Evolutionary conservation across 805 yeast species (phyloP).

Genomic region (Kluyveromyces wickerhamii): DNA sequence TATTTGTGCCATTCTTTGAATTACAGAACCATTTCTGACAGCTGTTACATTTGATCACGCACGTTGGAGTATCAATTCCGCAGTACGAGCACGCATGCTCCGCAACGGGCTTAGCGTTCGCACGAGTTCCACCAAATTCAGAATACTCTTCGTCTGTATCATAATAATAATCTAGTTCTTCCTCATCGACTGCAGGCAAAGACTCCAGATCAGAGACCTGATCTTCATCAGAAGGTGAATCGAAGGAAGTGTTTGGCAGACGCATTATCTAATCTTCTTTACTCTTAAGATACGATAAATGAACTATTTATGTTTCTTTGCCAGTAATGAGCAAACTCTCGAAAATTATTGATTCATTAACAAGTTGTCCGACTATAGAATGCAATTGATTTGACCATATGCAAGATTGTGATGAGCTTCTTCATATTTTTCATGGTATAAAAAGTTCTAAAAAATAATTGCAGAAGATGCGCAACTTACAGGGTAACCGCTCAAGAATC

Average conservation of each 20-base stretch:
- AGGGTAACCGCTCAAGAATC: too few species aligned
- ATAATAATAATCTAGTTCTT: background rate
- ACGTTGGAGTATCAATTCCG: constrained; percentile 54
- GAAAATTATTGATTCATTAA: too few species aligned
- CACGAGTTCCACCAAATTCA: background rate
- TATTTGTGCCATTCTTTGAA: constrained; percentile 45
- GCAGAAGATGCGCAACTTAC: too few species aligned
- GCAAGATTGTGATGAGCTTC: too few species aligned
- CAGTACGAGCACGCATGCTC: constrained; percentile 59
- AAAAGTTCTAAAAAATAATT: too few species aligned
- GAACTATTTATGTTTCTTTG: too few species aligned
- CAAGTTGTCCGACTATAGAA: too few species aligned
- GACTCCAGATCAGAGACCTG: background rate
- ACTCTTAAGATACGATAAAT: too few species aligned
- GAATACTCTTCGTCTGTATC: constrained; percentile 1
- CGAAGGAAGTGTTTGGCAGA: background rate
- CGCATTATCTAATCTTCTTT: too few species aligned
- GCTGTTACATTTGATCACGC: constrained; percentile 65
- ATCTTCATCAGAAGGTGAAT: background rate
- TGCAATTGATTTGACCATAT: too few species aligned
- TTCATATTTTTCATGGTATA: too few species aligned
- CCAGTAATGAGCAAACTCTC: too few species aligned
- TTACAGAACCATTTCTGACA: constrained; percentile 92
- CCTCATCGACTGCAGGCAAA: background rate
- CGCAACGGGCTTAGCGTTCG: constrained; percentile 13